phyloP scores from a whole-genome alignment of 2,329 filamentous ascomycete genomes.

The Colletotrichum sp. region DNA sequence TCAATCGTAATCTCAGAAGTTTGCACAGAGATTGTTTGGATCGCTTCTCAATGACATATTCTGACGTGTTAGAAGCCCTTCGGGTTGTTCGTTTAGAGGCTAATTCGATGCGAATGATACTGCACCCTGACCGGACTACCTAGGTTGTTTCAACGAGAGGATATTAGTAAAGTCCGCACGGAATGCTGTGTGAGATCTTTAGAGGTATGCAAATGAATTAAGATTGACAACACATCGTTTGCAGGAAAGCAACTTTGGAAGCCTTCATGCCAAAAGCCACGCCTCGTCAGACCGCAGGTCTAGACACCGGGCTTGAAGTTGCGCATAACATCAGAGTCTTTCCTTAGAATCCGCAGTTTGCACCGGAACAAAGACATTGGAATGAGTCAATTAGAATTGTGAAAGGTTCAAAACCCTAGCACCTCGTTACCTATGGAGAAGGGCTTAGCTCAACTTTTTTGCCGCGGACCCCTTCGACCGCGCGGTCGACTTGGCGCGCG shows the following conservation, averaged over 20 bases:
- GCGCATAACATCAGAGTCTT: neutral
- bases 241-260: neutral
- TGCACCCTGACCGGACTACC: no score
- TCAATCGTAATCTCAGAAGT: no score
- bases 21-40: no score
- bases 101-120: no score
- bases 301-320: neutral
- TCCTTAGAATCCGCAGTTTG: neutral
- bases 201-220: rapidly evolving
- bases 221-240: neutral
- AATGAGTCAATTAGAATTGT: neutral
- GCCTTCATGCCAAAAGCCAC: neutral
- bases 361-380: neutral
- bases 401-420: neutral
- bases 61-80: no score
- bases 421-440: neutral
- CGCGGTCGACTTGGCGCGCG: neutral
- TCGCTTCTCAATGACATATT: no score
- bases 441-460: rapidly evolving
- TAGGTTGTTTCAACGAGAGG: no score
- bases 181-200: no score
- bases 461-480: neutral
- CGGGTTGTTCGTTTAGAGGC: no score
- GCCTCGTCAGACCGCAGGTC: neutral
- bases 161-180: no score